A percentile compares a stretch with the other conserved stretches of the same genome.
phyloP scores from a whole-genome alignment of 2,329 filamentous ascomycete genomes.

The Xenoacremonium recifei region DNA sequence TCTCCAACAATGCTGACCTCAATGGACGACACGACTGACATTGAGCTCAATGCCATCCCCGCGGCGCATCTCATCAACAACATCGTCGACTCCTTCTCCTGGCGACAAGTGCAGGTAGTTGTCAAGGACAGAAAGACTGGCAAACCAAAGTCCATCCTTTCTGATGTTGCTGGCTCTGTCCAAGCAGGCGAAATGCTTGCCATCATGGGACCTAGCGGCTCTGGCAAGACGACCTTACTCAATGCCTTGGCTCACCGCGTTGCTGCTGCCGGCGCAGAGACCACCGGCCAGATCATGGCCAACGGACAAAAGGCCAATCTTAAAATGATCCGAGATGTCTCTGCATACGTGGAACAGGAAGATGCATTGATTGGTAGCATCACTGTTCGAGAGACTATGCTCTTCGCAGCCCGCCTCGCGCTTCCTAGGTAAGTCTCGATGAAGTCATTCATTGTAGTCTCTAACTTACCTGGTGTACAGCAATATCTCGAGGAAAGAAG shows the following conservation, averaged over 20 bases:
- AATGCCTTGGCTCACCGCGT: slow-evolving; percentile 68
- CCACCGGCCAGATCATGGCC: slow-evolving; percentile 45
- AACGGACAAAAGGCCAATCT: slow-evolving; percentile 59
- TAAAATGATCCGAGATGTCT: slow-evolving; percentile 61
- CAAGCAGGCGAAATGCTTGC: slow-evolving; percentile 72
- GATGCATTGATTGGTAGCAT: slow-evolving; percentile 80
- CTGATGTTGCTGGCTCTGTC: slow-evolving; percentile 61
- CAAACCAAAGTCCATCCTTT: slow-evolving; percentile 60
- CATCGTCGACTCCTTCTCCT: slow-evolving; percentile 62
- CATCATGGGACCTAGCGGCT: slow-evolving; percentile 73
- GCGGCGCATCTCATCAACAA: slow-evolving; percentile 60
- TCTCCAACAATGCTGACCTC: too few relatives aligned
- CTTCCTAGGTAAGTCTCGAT: slow-evolving; percentile 45
- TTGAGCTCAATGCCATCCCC: slow-evolving; percentile 23
- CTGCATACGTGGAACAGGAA: slow-evolving; percentile 83
- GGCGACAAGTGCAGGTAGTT: slow-evolving; percentile 65
- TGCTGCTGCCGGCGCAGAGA: slow-evolving; percentile 39
- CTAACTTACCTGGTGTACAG: slow-evolving; percentile 19
- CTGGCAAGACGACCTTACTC: slow-evolving; percentile 81
- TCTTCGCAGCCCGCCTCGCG: slow-evolving; percentile 72
- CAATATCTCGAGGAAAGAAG: slow-evolving; percentile 48
- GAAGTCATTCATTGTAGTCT: background rate
- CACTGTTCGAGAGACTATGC: slow-evolving; percentile 76
- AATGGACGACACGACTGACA: too few relatives aligned
- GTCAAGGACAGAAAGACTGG: slow-evolving; percentile 71